Evolutionary conservation across 163 green algal species (phyloP).

Genomic region (Chloroidium sp.): DNA sequence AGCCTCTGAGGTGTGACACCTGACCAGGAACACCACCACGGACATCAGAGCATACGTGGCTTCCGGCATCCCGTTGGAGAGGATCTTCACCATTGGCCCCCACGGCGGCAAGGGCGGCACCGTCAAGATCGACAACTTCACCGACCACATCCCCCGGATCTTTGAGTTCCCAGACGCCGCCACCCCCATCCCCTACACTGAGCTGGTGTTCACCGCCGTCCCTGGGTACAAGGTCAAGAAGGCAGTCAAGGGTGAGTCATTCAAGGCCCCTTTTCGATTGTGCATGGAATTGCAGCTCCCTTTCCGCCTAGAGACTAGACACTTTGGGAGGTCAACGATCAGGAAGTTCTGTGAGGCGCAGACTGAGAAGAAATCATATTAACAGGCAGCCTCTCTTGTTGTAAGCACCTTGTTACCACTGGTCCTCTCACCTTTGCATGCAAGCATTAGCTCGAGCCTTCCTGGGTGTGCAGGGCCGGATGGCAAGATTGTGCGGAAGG

Average conservation of each 20-base stretch:
- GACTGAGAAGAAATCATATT: too few relatives aligned
- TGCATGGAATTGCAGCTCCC: background rate
- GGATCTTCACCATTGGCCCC: slow-evolving; percentile 32
- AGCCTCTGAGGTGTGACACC: too few relatives aligned
- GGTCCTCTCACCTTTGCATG: background rate
- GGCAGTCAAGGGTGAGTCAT: background rate
- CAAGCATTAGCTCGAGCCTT: background rate
- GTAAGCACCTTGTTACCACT: background rate
- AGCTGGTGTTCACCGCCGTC: slow-evolving; percentile 22
- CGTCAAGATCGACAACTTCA: slow-evolving; percentile 34
- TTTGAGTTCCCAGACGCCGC: slow-evolving; percentile 23
- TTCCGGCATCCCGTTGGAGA: slow-evolving; percentile 27
- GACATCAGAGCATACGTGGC: slow-evolving; percentile 30
- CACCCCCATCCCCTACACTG: slow-evolving; percentile 34
- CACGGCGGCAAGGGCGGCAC: slow-evolving; percentile 23
- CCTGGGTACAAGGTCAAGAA: slow-evolving; percentile 13
- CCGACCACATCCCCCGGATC: slow-evolving; percentile 28
- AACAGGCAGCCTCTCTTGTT: too few relatives aligned
- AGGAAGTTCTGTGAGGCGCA: too few relatives aligned
- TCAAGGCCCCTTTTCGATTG: background rate
- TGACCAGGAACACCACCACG: slow-evolving; percentile 23
- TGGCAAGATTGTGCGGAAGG: too few relatives aligned
- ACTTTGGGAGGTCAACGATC: background rate
- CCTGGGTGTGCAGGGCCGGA: background rate
- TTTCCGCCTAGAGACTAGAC: background rate